These are phyloP conservation scores for Citrullus mucosospermus DNA, from an alignment of 306 rosid genomes.

Conservation along the genomic window DNA sequence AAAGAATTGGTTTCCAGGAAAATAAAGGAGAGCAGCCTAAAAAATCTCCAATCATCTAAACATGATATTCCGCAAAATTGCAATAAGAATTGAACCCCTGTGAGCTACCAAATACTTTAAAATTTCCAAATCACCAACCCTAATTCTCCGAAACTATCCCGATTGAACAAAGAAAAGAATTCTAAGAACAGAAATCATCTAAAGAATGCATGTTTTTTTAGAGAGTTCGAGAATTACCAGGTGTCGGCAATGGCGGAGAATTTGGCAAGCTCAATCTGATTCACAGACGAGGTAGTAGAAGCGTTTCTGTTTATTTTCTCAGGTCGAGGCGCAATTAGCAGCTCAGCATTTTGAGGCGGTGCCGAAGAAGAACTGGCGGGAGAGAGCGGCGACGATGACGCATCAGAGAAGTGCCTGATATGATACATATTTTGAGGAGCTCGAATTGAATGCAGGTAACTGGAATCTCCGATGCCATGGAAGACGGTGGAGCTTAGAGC, in stretches of 20 bases:
- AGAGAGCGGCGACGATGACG: slow-evolving; percentile 5
- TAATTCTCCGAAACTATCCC: background rate
- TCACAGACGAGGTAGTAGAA: slow-evolving; percentile 42
- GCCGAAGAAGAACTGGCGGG: slow-evolving; percentile 7
- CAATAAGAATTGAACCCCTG: background rate
- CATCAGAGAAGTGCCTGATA: slow-evolving; percentile 32
- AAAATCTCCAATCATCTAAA: background rate
- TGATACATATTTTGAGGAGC: background rate
- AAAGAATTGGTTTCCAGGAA: background rate
- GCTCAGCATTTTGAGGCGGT: slow-evolving; percentile 16
- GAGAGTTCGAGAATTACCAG: slow-evolving; percentile 31
- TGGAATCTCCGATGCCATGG: background rate
- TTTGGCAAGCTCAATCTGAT: slow-evolving; percentile 51
- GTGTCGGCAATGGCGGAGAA: slow-evolving; percentile 65
- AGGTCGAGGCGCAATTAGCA: background rate
- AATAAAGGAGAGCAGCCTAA: background rate
- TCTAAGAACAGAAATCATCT: background rate
- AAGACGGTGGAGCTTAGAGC: slow-evolving; percentile 5
- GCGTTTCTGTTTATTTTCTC: background rate
- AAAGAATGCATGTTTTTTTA: background rate
- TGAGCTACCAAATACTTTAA: background rate
- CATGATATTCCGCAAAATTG: background rate
- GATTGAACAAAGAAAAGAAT: background rate
- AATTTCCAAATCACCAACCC: background rate
- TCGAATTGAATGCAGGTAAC: background rate